phyloP scores from a whole-genome alignment of 2,329 filamentous ascomycete genomes.

The Fusarium fracticaudum region DNA sequence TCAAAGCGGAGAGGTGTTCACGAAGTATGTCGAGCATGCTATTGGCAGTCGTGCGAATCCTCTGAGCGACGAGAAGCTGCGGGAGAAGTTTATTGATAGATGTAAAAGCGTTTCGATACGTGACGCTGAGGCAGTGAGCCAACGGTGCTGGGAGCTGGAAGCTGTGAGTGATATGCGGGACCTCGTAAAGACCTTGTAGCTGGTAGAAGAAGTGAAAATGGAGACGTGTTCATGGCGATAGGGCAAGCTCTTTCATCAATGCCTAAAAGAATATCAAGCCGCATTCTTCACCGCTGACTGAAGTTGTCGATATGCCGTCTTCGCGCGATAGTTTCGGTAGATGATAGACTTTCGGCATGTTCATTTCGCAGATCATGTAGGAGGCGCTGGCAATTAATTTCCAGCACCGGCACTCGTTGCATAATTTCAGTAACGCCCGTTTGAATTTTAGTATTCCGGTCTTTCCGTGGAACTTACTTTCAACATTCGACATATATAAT shows the following conservation, averaged over 20 bases:
- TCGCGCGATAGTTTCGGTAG: neutral
- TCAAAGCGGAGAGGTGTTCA: neutral
- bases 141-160: neutral
- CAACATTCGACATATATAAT: neutral
- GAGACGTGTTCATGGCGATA: neutral
- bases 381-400: fast-evolving
- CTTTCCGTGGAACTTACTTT: neutral
- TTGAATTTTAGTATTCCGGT: neutral
- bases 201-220: neutral
- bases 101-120: neutral
- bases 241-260: neutral
- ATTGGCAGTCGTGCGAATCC: neutral
- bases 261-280: fast-evolving
- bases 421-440: fast-evolving
- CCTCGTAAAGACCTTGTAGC: neutral
- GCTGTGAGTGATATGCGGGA: neutral
- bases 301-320: neutral
- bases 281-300: neutral
- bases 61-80: neutral
- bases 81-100: neutral
- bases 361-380: neutral
- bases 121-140: neutral
- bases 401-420: fast-evolving
- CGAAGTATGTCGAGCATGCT: neutral
- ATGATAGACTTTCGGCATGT: neutral